Evolutionary conservation across 768 basidiomycete species (phyloP).

Genomic region (Boletus reticulatus): DNA sequence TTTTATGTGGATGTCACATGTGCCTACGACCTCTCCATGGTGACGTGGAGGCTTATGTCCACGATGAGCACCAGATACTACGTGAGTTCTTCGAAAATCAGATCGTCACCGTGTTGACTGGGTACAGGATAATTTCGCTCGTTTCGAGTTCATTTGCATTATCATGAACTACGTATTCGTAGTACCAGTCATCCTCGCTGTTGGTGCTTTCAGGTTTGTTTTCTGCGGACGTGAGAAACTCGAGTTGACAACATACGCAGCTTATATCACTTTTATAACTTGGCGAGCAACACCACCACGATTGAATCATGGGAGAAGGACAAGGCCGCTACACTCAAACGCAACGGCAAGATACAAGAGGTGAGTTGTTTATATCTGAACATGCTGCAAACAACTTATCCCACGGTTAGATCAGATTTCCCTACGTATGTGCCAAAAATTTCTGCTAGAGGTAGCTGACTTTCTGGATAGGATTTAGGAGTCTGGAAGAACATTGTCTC

Average conservation of each 20-base stretch:
- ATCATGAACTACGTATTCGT: slow-evolving; percentile 85
- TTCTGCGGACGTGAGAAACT: neutral
- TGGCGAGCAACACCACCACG: slow-evolving; percentile 84
- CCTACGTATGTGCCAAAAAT: slow-evolving; percentile 61
- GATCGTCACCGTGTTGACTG: neutral
- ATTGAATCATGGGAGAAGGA: slow-evolving; percentile 99
- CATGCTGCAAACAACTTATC: neutral
- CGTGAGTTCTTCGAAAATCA: slow-evolving; percentile 37
- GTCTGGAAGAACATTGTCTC: slow-evolving; percentile 66
- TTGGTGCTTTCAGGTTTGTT: slow-evolving; percentile 84
- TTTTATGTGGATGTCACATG: slow-evolving; percentile 92
- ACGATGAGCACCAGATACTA: slow-evolving; percentile 46
- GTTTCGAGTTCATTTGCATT: slow-evolving; percentile 74
- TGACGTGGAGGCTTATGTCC: slow-evolving; percentile 60
- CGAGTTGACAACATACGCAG: slow-evolving; percentile 39
- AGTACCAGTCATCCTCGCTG: slow-evolving; percentile 79
- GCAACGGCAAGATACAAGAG: slow-evolving; percentile 82
- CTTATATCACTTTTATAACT: slow-evolving; percentile 80
- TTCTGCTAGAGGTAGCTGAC: slow-evolving; percentile 8
- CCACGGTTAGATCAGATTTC: slow-evolving; percentile 72
- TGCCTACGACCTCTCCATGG: slow-evolving; percentile 82
- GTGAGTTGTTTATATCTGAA: slow-evolving; percentile 33
- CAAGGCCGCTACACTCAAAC: slow-evolving; percentile 81
- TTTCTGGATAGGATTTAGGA: slow-evolving; percentile 68
- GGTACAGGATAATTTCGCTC: slow-evolving; percentile 64